Evolutionary conservation across 2,329 filamentous ascomycete genomes (phyloP).

Genomic region (Fusarium sp.): DNA sequence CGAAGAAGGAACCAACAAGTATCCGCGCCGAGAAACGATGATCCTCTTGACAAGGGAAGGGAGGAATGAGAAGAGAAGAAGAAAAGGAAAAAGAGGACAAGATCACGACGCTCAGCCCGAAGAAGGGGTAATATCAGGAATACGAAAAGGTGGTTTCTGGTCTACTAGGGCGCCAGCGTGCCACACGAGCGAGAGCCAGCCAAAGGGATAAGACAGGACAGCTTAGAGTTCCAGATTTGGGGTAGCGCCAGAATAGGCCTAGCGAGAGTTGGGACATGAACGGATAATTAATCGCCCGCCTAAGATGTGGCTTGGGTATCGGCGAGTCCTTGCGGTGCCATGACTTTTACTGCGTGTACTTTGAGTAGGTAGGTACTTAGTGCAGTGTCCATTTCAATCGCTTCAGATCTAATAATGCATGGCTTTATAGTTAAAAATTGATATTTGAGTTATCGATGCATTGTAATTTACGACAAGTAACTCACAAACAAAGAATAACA

Average conservation of each 20-base stretch:
- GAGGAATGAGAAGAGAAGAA: constrained; percentile 5
- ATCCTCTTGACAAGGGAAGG: constrained; percentile 1
- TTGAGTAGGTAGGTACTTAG: neutral
- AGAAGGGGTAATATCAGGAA: constrained; percentile 39
- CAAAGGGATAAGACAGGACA: constrained; percentile 44
- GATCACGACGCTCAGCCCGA: constrained; percentile 27
- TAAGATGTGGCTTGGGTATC: constrained; percentile 12
- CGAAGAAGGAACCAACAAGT: constrained; percentile 1
- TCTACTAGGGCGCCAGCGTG: constrained; percentile 24
- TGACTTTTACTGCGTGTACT: neutral
- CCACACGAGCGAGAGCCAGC: constrained; percentile 31
- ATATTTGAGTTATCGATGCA: neutral
- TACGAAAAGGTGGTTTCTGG: constrained; percentile 40
- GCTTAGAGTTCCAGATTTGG: constrained; percentile 42
- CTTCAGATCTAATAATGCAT: neutral
- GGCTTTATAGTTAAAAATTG: neutral
- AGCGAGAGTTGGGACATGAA: constrained; percentile 17
- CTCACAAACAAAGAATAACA: neutral
- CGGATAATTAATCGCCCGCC: constrained; percentile 26
- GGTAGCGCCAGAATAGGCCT: constrained; percentile 27
- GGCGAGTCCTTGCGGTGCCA: neutral
- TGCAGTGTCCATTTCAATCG: neutral
- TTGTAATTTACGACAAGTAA: neutral
- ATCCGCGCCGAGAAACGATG: constrained; percentile 1
- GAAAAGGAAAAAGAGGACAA: constrained; percentile 18